A percentile compares a stretch with the other conserved stretches of the same genome.
Evolutionary conservation across 805 yeast genomes (phyloP).

Genomic region (Cyberlindnera suaveolens): DNA sequence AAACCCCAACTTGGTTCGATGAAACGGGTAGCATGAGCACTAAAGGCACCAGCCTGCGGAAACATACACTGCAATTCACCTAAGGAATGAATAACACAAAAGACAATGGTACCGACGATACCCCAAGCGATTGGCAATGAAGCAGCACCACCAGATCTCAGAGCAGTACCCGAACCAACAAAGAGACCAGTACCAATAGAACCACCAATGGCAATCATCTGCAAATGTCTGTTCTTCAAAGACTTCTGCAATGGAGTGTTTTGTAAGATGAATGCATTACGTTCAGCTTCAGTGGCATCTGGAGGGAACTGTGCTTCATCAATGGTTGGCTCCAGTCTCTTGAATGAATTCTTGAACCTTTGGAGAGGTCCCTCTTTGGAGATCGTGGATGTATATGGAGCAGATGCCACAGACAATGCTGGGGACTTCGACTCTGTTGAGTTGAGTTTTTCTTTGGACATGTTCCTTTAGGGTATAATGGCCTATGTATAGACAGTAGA

Average conservation of each 20-base stretch:
- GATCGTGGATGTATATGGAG: conserved; percentile 2
- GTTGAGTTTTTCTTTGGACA: no score
- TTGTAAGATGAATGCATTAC: conserved; percentile 38
- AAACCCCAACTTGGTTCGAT: conserved; percentile 58
- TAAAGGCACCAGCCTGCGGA: conserved; percentile 61
- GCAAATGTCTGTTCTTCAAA: conserved; percentile 52
- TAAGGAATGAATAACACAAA: conserved; percentile 52
- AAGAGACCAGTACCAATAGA: conserved; percentile 66
- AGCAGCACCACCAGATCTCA: conserved; percentile 59
- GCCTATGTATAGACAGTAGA: no score
- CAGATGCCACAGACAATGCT: neutral
- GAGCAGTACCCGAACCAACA: conserved; percentile 57
- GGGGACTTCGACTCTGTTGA: no score
- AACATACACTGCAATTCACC: conserved; percentile 56
- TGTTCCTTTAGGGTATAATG: no score
- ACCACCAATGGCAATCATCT: conserved; percentile 65
- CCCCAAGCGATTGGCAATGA: conserved; percentile 51
- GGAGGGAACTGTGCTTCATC: conserved; percentile 31
- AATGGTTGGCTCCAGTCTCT: conserved; percentile 30
- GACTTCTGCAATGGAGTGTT: conserved; percentile 52
- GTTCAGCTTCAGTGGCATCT: conserved; percentile 34
- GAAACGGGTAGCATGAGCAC: conserved; percentile 55
- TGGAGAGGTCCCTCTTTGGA: neutral
- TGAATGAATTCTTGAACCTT: conserved; percentile 18
- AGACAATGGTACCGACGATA: conserved; percentile 50